phyloP scores from a whole-genome alignment of 768 basidiomycete species.

The Cystobasidium ongulense region DNA sequence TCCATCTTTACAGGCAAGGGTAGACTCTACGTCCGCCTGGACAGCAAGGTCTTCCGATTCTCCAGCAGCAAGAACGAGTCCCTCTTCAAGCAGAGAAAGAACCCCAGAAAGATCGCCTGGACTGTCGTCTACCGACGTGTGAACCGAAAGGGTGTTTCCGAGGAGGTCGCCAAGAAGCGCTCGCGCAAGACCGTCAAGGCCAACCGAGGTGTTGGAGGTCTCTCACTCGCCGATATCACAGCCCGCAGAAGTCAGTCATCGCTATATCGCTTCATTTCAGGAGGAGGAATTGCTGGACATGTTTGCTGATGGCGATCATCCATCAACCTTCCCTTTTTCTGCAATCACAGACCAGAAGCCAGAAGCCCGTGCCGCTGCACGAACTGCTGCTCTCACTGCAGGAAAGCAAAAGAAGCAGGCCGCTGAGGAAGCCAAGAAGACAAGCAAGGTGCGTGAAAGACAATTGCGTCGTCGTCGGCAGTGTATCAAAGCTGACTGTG shows the following conservation, averaged over 20 bases:
- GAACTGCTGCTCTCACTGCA: constrained; percentile 43
- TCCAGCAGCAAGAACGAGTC: constrained; percentile 84
- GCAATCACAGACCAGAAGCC: constrained; percentile 43
- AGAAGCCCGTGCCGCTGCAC: constrained; percentile 66
- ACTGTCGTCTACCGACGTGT: constrained; percentile 70
- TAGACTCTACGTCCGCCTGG: constrained; percentile 41
- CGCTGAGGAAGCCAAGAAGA: constrained; percentile 37
- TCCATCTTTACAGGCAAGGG: constrained; percentile 20
- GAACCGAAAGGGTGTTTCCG: constrained; percentile 99
- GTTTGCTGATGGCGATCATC: background rate
- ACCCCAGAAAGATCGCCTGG: constrained; percentile 75
- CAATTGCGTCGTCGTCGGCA: background rate
- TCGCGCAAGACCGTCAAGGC: constrained; percentile 86
- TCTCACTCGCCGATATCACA: constrained; percentile 80
- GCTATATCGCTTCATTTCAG: background rate
- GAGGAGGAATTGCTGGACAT: background rate
- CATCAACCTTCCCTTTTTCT: too few species aligned
- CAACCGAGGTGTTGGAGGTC: constrained; percentile 94
- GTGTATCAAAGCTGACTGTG: background rate
- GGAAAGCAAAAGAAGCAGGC: constrained; percentile 43
- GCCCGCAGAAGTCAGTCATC: constrained; percentile 85
- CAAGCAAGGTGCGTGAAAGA: constrained; percentile 22
- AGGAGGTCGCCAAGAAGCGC: constrained; percentile 98
- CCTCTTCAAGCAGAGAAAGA: constrained; percentile 97
- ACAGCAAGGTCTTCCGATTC: constrained; percentile 52